Conservation (phyloP, 2,329 filamentous ascomycete species). For the Ophiostoma ulmi region DNA sequence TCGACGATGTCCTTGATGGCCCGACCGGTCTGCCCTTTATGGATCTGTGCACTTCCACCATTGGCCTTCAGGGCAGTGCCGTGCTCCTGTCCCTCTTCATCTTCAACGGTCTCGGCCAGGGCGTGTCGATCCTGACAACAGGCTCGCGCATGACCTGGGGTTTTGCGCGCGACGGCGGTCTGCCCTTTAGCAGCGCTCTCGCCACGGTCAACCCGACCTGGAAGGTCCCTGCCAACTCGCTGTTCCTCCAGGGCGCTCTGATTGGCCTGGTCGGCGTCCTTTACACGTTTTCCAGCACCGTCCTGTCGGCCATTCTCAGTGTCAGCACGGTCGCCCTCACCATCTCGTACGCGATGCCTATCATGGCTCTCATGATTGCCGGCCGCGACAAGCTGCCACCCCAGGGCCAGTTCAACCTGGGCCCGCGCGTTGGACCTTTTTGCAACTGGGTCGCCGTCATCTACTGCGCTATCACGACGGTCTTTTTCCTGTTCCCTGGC, state of each 20-base stretch:
- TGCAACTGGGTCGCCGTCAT: conserved; percentile 25
- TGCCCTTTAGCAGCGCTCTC: conserved; percentile 40
- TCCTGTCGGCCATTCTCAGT: conserved; percentile 49
- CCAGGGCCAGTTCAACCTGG: conserved; percentile 28
- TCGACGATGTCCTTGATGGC: conserved; percentile 29
- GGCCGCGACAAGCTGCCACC: conserved; percentile 50
- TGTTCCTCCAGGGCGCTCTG: conserved; percentile 20
- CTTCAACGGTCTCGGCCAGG: conserved; percentile 40
- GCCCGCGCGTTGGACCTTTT: conserved; percentile 19
- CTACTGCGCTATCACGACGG: conserved; percentile 25
- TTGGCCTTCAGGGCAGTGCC: conserved; percentile 34
- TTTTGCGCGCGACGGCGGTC: conserved; percentile 45
- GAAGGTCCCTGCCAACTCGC: conserved; percentile 36
- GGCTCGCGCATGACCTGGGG: conserved; percentile 37
- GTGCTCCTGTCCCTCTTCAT: conserved; percentile 42
- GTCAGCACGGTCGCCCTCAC: conserved; percentile 54
- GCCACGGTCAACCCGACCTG: conserved; percentile 36
- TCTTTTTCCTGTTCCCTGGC: conserved; percentile 27
- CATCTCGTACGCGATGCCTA: conserved; percentile 48
- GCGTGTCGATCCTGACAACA: conserved; percentile 36
- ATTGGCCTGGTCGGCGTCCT: conserved; percentile 31
- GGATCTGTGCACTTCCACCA: conserved; percentile 41
- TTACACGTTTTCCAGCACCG: conserved; percentile 50
- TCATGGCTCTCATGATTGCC: conserved; percentile 42
- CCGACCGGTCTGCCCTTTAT: conserved; percentile 44